phyloP scores from a whole-genome alignment of 78 protist species.

The Bodo saltans region DNA sequence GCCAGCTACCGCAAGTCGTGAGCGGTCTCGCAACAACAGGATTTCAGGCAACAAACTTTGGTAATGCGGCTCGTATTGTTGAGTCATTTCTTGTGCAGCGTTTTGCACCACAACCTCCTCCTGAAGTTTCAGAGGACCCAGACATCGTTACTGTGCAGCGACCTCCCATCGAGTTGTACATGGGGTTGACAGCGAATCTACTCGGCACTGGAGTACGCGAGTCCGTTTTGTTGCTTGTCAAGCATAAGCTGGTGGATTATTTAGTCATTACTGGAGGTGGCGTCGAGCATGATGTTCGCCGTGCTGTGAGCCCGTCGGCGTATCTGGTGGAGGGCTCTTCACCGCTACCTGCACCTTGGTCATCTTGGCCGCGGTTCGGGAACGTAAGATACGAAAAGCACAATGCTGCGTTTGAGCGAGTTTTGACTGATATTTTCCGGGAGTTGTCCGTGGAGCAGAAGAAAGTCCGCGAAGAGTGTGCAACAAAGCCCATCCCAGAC shows the following conservation, averaged over 20 bases:
- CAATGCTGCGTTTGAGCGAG: neutral
- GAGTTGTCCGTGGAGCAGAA: too few species aligned
- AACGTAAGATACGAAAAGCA: neutral
- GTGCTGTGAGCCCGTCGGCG: neutral
- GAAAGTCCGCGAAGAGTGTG: too few species aligned
- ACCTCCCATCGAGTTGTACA: slow-evolving; percentile 61
- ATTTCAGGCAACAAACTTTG: slow-evolving; percentile 88
- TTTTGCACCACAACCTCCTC: neutral
- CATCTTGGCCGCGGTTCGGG: neutral
- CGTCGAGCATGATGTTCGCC: slow-evolving; percentile 96
- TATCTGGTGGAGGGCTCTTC: neutral
- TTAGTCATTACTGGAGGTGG: slow-evolving; percentile 98
- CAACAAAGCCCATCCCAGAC: too few species aligned
- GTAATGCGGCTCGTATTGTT: slow-evolving; percentile 83
- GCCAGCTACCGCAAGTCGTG: neutral
- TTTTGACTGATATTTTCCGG: neutral
- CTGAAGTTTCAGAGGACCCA: slow-evolving; percentile 1
- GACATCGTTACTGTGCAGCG: too few species aligned
- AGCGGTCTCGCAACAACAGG: slow-evolving; percentile 54
- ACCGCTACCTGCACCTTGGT: neutral
- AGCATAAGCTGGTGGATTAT: slow-evolving; percentile 67
- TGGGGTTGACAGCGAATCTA: slow-evolving; percentile 94
- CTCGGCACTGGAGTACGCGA: slow-evolving; percentile 93
- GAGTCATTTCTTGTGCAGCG: neutral
- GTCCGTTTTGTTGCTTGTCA: slow-evolving; percentile 73